Evolutionary conservation across 441 rosid genomes (phyloP).

Genomic region (Gossypium aridum): DNA sequence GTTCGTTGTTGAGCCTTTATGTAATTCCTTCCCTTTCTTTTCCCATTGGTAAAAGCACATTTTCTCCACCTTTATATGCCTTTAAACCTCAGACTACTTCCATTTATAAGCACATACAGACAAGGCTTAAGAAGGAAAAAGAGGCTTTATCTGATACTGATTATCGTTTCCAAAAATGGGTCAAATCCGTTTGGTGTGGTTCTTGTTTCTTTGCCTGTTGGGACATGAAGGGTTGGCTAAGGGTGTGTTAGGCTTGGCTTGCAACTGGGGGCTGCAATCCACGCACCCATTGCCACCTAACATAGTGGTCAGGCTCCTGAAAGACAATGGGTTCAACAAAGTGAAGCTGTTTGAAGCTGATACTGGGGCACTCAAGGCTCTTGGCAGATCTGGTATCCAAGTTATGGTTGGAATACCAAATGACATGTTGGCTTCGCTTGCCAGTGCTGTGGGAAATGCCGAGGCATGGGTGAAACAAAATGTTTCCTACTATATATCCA

Average conservation of each 20-base stretch:
- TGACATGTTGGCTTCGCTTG: constrained; percentile 48
- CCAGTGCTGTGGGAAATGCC: constrained; percentile 47
- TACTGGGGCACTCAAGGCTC: constrained; percentile 58
- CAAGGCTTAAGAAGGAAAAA: neutral
- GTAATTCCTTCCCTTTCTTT: constrained; percentile 13
- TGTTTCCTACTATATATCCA: constrained; percentile 55
- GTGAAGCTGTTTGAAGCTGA: constrained; percentile 85
- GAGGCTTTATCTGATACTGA: neutral
- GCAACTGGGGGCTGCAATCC: constrained; percentile 75
- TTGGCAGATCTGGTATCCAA: constrained; percentile 66
- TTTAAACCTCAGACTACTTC: neutral
- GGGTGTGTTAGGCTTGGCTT: constrained; percentile 9
- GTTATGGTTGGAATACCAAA: constrained; percentile 93
- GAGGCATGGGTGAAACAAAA: constrained; percentile 68
- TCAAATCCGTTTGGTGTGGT: neutral
- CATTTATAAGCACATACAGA: neutral
- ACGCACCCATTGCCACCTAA: constrained; percentile 55
- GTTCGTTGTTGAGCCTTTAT: constrained; percentile 4
- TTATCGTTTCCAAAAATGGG: neutral
- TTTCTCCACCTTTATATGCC: neutral
- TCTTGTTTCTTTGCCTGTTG: neutral
- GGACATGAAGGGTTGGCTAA: neutral
- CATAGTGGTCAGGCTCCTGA: constrained; percentile 58
- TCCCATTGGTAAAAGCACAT: neutral
- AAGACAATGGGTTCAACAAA: constrained; percentile 68